These are phyloP conservation scores for Forsythia suspensa DNA, from an alignment of 257 asterid genomes.

Conservation along the genomic window DNA sequence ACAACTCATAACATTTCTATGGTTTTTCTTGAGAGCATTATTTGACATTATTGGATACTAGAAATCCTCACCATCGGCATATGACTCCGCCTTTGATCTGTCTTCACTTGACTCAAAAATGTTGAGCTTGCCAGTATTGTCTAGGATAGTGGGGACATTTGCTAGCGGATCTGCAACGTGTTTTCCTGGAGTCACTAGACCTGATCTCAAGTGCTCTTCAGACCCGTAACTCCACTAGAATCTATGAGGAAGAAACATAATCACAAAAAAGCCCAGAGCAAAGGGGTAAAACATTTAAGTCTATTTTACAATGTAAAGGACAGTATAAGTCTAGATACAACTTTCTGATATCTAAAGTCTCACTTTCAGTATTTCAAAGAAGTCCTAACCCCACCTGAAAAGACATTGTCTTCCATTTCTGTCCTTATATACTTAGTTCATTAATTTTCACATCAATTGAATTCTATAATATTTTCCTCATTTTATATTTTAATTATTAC, in stretches of 20 bases:
- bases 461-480: background rate
- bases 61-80: slow-evolving; percentile 43
- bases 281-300: background rate
- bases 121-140: slow-evolving; percentile 30
- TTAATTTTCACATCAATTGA: background rate
- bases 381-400: background rate
- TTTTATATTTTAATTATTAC: background rate
- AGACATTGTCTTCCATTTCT: background rate
- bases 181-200: slow-evolving; percentile 32
- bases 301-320: background rate
- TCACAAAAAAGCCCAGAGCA: slow-evolving; percentile 25
- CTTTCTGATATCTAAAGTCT: background rate
- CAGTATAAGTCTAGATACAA: background rate
- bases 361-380: slow-evolving; percentile 1
- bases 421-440: background rate
- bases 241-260: slow-evolving; percentile 42
- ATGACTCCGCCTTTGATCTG: slow-evolving; percentile 31
- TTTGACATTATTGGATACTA: slow-evolving; percentile 22
- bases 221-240: slow-evolving; percentile 39
- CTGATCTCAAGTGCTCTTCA: slow-evolving; percentile 37
- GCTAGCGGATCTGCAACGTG: slow-evolving; percentile 28
- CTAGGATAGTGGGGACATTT: slow-evolving; percentile 15
- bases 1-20: slow-evolving; percentile 4
- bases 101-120: slow-evolving; percentile 25
- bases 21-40: slow-evolving; percentile 17